These are phyloP conservation scores for Suillus luteus DNA, from an alignment of 768 basidiomycete genomes.

Conservation along the genomic window DNA sequence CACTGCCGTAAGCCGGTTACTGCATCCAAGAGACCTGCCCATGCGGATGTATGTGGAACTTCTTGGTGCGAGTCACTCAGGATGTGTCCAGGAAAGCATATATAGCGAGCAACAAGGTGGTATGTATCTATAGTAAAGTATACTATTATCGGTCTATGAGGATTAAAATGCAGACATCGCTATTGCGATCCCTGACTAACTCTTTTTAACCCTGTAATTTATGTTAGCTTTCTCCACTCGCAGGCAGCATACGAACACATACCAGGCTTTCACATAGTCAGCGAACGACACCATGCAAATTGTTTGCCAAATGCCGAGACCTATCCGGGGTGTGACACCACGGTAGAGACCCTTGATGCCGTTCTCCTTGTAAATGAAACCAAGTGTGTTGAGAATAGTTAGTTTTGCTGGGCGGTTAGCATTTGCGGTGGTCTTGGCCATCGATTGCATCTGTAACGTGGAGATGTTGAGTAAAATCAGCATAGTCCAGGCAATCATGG, in stretches of 20 bases:
- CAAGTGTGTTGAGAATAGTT: constrained; percentile 88
- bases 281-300: constrained; percentile 99
- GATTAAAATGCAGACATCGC: constrained; percentile 7
- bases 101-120: constrained; percentile 10
- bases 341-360: constrained; percentile 96
- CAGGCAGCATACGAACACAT: constrained; percentile 18
- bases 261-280: constrained; percentile 93
- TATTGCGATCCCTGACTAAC: constrained; percentile 22
- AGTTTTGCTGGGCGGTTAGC: constrained; percentile 87
- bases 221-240: neutral
- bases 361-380: constrained; percentile 96
- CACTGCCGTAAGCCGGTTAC: neutral
- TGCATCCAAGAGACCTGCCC: too few species aligned
- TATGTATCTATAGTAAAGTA: constrained; percentile 22
- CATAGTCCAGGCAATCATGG: neutral
- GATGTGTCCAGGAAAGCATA: neutral
- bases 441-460: constrained; percentile 89
- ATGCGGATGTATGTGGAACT: neutral
- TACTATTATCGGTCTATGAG: constrained; percentile 22
- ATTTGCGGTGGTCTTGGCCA: constrained; percentile 76
- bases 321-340: constrained; percentile 96
- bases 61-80: neutral
- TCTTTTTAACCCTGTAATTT: constrained; percentile 52
- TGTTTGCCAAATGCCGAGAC: constrained; percentile 95
- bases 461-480: constrained; percentile 8